phyloP scores from a whole-genome alignment of 495 filamentous ascomycete genomes.

The Tetracladium setigerum region DNA sequence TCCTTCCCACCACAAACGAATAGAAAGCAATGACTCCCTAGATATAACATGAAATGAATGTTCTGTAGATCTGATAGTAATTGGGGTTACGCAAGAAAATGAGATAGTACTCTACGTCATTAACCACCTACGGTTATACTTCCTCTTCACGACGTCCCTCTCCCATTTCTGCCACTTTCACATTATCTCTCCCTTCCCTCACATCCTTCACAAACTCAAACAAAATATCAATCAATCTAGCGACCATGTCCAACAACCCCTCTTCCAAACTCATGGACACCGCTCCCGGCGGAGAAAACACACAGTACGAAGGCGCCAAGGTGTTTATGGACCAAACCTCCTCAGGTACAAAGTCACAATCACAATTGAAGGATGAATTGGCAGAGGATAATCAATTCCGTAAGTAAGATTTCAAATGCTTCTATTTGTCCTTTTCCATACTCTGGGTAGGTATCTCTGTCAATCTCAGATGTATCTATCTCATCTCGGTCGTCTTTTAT shows the following conservation, averaged over 20 bases:
- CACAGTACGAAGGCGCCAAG: constrained; percentile 58
- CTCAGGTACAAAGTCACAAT: constrained; percentile 32
- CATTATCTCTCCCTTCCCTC: not conserved
- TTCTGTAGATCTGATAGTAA: too few relatives aligned
- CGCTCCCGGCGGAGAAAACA: constrained; percentile 53
- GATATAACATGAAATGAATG: too few relatives aligned
- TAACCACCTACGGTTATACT: too few relatives aligned
- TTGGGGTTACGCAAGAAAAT: too few relatives aligned
- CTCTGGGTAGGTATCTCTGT: too few relatives aligned
- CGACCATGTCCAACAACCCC: constrained; percentile 9
- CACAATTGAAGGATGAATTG: not conserved
- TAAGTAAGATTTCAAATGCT: not conserved
- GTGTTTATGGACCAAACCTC: constrained; percentile 33
- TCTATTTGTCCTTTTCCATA: too few relatives aligned
- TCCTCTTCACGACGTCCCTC: too few relatives aligned
- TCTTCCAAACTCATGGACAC: constrained; percentile 47
- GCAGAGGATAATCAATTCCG: not conserved
- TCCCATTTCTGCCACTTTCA: not conserved
- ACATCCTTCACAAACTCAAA: not conserved
- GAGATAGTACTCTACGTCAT: too few relatives aligned
- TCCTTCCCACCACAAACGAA: too few relatives aligned
- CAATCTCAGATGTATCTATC: too few relatives aligned
- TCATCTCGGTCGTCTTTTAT: not conserved
- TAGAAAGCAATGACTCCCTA: too few relatives aligned
- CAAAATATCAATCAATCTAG: not conserved